Evolutionary conservation across 2,329 filamentous ascomycete species (phyloP), one percentile per base, ranked within the genome.

Genomic region (Microcera coccophila): DNA sequence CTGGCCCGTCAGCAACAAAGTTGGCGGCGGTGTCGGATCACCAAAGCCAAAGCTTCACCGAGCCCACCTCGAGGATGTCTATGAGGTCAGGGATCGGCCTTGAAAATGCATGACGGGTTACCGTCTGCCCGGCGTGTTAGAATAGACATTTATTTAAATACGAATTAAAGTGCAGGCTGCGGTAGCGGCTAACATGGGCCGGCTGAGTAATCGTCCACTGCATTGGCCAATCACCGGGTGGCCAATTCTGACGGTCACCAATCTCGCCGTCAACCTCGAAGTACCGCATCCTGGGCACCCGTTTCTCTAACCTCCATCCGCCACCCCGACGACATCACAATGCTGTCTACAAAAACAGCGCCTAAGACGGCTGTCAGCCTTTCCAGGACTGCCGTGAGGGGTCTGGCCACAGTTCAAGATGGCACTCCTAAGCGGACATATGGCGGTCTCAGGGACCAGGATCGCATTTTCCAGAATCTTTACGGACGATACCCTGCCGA

Each of bases 381-480:
- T 58, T 70, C 71, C 59, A 65, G 66, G 59, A 66, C 68, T 52
- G 62, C 68, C 61, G 68, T 71, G 55, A 84, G 91, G 66, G 78
- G 78, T 57, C 85, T 96, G 71, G 87, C 87, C 61, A 89, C 87
- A 48, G 85, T 90, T 57, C 83, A 87, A 66, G 86, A 90, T 69
- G 76, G 75, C 59, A 71, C 79, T 50, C 76, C 84, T 39, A 84
- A 85, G 68, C 82, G 79, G 57, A 78, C 79, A 54, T 87, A 94
- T 69, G 90, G 93, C 61, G 90, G 89, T 45, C 79, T 98, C 59
- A 87, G 82, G 72, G 93, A 98, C 68, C 90, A 97, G 74, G 93
- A 98, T 73, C 84, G 93, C 61, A 98, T 98, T 71, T 98, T 98
- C 74, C 90, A 95, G 75, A 98, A 98, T 73, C 79, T 98, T 46